Conservation (phyloP, 2,329 filamentous ascomycete genomes). For the Geosmithia morbida region DNA sequence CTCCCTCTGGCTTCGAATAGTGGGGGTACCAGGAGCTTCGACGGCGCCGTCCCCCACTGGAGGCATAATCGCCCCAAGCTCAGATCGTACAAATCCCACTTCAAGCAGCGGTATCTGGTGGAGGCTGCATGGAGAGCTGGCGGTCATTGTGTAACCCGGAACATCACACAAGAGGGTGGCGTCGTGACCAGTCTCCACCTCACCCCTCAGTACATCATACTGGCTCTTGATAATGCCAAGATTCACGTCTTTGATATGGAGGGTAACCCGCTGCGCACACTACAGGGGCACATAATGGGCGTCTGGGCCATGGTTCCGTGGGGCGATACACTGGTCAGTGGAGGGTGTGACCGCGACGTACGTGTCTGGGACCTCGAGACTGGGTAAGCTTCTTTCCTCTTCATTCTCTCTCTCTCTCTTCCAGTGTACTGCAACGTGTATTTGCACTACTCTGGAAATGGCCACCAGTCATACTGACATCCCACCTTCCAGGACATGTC, state of each 20-base stretch:
- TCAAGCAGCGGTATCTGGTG: conserved; percentile 94
- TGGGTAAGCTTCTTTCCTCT: conserved; percentile 43
- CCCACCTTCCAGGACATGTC: conserved; percentile 39
- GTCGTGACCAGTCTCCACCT: conserved; percentile 93
- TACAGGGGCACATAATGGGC: conserved; percentile 96
- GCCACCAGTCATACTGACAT: conserved; percentile 8
- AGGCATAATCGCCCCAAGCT: conserved; percentile 40
- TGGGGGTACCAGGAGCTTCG: conserved; percentile 37
- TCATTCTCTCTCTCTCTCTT: neutral
- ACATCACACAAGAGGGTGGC: conserved; percentile 91
- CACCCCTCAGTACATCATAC: conserved; percentile 91
- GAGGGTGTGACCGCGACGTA: conserved; percentile 92
- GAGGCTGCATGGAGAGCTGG: conserved; percentile 94
- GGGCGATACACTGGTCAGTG: conserved; percentile 89
- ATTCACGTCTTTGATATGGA: conserved; percentile 96
- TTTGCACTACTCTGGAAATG: neutral
- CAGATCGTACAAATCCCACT: conserved; percentile 86
- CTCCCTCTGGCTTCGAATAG: conserved; percentile 19
- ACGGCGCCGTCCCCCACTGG: conserved; percentile 21
- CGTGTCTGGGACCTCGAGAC: conserved; percentile 93
- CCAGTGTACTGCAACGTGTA: neutral
- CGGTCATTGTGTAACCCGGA: conserved; percentile 66
- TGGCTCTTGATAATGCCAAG: conserved; percentile 93
- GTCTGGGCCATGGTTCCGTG: conserved; percentile 99
- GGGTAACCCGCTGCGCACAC: conserved; percentile 72